These are phyloP conservation scores for Trichoderma sp. DNA, from an alignment of 2,329 filamentous ascomycete genomes.

Conservation along the genomic window DNA sequence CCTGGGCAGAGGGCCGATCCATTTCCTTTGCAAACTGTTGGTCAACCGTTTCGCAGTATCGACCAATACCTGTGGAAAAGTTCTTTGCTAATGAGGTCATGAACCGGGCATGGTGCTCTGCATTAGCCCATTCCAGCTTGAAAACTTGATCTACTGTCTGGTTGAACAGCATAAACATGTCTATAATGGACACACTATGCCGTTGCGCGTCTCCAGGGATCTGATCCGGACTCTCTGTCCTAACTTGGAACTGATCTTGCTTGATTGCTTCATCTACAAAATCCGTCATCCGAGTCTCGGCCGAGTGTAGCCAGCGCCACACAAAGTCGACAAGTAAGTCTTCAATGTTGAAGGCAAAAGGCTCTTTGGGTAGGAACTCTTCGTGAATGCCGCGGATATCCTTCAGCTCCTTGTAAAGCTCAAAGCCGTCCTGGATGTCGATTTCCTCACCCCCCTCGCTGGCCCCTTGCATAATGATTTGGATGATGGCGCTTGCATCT, in stretches of 20 bases:
- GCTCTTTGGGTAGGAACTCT: slow-evolving; percentile 66
- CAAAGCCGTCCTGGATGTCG: slow-evolving; percentile 87
- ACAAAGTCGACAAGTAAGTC: slow-evolving; percentile 85
- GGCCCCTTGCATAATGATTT: slow-evolving; percentile 72
- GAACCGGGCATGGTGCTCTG: slow-evolving; percentile 90
- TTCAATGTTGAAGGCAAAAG: slow-evolving; percentile 87
- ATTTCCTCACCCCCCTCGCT: slow-evolving; percentile 71
- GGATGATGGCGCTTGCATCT: slow-evolving; percentile 81
- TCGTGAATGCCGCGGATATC: slow-evolving; percentile 79
- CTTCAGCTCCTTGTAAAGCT: slow-evolving; percentile 84
- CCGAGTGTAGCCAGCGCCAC: slow-evolving; percentile 87
- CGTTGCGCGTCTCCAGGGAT: slow-evolving; percentile 74
- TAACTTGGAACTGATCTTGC: slow-evolving; percentile 80
- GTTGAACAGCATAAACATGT: slow-evolving; percentile 91
- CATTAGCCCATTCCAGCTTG: slow-evolving; percentile 86
- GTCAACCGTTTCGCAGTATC: slow-evolving; percentile 90
- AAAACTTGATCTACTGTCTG: slow-evolving; percentile 86
- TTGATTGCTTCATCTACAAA: slow-evolving; percentile 91
- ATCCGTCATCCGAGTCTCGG: slow-evolving; percentile 73
- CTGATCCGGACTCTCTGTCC: slow-evolving; percentile 60
- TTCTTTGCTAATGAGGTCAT: slow-evolving; percentile 91
- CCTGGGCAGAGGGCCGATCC: slow-evolving; percentile 85
- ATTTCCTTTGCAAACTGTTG: slow-evolving; percentile 84
- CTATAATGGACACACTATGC: slow-evolving; percentile 89
- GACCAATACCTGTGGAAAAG: slow-evolving; percentile 76